phyloP scores from a whole-genome alignment of 140 eudicot genomes.

The Stevia rebaudiana region DNA sequence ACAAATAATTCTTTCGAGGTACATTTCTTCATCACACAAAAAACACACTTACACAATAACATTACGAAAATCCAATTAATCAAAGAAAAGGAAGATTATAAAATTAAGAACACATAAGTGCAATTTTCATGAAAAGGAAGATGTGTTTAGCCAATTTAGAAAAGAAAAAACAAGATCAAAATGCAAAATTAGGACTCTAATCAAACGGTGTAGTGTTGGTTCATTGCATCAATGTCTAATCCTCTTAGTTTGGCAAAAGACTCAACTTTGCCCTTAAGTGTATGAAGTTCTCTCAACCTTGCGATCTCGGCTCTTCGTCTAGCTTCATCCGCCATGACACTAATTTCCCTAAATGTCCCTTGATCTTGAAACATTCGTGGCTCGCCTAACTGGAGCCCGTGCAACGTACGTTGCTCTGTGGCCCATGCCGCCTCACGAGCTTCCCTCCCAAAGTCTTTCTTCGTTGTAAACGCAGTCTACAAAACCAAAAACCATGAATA shows the following conservation, averaged over 20 bases:
- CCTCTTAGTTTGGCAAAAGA: constrained; percentile 80
- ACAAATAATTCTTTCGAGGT: too few species aligned
- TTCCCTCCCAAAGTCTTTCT: constrained; percentile 70
- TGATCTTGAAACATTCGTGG: constrained; percentile 39
- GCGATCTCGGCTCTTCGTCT: constrained; percentile 76
- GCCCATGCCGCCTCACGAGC: constrained; percentile 90
- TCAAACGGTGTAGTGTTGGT: constrained; percentile 66
- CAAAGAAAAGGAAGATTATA: not conserved
- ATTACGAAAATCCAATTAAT: not conserved
- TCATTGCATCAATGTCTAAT: constrained; percentile 60
- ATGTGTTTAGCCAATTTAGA: not conserved
- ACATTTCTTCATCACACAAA: too few species aligned
- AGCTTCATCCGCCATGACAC: constrained; percentile 84
- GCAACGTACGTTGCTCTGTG: constrained; percentile 59
- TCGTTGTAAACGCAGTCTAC: constrained; percentile 63
- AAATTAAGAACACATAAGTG: not conserved
- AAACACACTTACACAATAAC: not conserved
- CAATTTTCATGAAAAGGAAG: not conserved
- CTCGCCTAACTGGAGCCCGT: constrained; percentile 57
- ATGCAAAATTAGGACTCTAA: not conserved
- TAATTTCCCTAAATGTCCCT: constrained; percentile 50
- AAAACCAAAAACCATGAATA: not conserved
- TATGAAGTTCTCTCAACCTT: constrained; percentile 77
- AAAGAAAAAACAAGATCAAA: not conserved
- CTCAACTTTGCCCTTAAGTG: constrained; percentile 74